These are phyloP conservation scores for Ophiocordyceps unilateralis DNA, from an alignment of 2,329 filamentous ascomycete genomes.

Conservation along the genomic window DNA sequence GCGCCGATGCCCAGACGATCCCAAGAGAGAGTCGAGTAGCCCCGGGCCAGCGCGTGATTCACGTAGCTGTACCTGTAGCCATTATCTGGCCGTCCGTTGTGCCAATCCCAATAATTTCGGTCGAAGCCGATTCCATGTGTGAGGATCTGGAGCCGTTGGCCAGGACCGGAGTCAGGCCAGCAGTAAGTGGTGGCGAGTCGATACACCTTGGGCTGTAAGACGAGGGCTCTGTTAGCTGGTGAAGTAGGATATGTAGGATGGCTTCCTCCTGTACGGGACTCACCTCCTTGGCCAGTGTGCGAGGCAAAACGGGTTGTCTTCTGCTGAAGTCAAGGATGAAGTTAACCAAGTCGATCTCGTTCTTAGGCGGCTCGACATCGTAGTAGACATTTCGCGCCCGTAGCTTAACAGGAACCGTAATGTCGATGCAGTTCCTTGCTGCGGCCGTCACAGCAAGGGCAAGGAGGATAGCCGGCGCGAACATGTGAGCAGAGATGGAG, in stretches of 20 bases:
- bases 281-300: neutral
- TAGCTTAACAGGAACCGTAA: neutral
- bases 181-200: slow-evolving; percentile 45
- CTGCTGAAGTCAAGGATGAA: neutral
- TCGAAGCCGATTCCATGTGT: slow-evolving; percentile 25
- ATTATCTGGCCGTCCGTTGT: slow-evolving; percentile 26
- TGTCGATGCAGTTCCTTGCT: neutral
- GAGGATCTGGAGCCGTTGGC: slow-evolving; percentile 19
- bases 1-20: slow-evolving; percentile 45
- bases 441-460: neutral
- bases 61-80: slow-evolving; percentile 42
- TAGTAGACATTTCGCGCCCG: neutral
- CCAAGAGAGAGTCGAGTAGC: slow-evolving; percentile 42
- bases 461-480: neutral
- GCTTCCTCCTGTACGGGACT: neutral
- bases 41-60: slow-evolving; percentile 32
- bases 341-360: neutral
- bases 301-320: neutral
- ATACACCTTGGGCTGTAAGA: slow-evolving; percentile 20
- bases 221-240: neutral
- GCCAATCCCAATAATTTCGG: slow-evolving; percentile 43
- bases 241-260: neutral
- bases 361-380: neutral
- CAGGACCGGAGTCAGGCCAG: slow-evolving; percentile 28
- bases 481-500: neutral